These are phyloP conservation scores for Sechiopsis laciniata DNA, from an alignment of 306 rosid species.

Conservation along the genomic window DNA sequence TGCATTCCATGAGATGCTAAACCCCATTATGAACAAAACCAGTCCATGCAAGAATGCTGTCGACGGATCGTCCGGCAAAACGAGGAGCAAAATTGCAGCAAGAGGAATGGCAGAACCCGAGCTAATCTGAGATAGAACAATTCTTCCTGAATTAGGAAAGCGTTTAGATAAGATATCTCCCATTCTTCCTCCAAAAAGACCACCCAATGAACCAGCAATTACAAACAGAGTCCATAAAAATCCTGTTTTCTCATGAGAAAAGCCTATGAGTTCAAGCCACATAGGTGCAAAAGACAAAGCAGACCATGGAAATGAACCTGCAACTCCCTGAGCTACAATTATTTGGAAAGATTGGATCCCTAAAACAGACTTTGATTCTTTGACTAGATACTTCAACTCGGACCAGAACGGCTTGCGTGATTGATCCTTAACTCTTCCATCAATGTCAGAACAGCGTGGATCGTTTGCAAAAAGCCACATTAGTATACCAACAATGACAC, in stretches of 20 bases:
- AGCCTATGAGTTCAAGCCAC: constrained; percentile 87
- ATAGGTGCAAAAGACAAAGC: constrained; percentile 68
- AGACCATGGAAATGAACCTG: constrained; percentile 84
- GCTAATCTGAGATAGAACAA: constrained; percentile 71
- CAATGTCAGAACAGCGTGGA: constrained; percentile 43
- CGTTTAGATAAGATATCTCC: constrained; percentile 57
- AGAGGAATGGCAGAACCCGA: constrained; percentile 70
- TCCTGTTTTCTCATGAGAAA: constrained; percentile 65
- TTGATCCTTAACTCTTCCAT: constrained; percentile 22
- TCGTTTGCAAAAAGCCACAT: constrained; percentile 61
- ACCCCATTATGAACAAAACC: constrained; percentile 65
- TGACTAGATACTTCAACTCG: constrained; percentile 44
- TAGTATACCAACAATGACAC: constrained; percentile 58
- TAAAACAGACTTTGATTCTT: constrained; percentile 61
- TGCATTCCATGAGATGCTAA: constrained; percentile 55
- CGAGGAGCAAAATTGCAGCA: constrained; percentile 54
- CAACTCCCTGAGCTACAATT: constrained; percentile 85
- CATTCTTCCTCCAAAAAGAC: constrained; percentile 69
- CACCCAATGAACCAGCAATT: constrained; percentile 61
- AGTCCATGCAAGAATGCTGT: constrained; percentile 57
- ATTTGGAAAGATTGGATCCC: constrained; percentile 71
- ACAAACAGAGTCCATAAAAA: constrained; percentile 54
- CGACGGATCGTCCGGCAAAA: constrained; percentile 61
- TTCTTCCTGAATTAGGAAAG: constrained; percentile 66
- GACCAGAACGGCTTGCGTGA: constrained; percentile 31